A percentile compares a stretch with the other conserved stretches of the same genome.
phyloP scores from a whole-genome alignment of 2,329 filamentous ascomycete genomes.

The Nothopassalora personata region DNA sequence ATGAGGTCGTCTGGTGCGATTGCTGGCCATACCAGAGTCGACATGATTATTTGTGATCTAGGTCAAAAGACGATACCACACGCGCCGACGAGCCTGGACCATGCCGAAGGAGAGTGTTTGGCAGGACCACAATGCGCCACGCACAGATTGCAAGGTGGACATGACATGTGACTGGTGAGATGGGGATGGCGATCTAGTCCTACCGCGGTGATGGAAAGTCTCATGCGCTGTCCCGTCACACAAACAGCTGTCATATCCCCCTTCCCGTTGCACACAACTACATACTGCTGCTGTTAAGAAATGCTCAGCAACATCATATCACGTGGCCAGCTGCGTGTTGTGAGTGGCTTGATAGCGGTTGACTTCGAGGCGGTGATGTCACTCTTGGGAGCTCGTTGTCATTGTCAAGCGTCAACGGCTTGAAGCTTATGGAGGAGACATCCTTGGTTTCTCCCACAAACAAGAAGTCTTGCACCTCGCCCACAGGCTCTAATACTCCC shows the following conservation, averaged over 20 bases:
- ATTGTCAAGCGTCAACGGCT: neutral
- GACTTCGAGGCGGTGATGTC: neutral
- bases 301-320: too few species aligned
- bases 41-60: slow-evolving; percentile 41
- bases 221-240: too few species aligned
- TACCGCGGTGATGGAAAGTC: too few species aligned
- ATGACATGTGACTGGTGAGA: too few species aligned
- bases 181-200: too few species aligned
- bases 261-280: too few species aligned
- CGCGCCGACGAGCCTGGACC: neutral
- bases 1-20: slow-evolving; percentile 48
- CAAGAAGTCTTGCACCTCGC: neutral
- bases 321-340: too few species aligned
- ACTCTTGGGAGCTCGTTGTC: neutral
- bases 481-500: neutral
- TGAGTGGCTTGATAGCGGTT: neutral
- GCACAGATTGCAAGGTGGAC: too few species aligned
- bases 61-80: neutral
- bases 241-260: too few species aligned
- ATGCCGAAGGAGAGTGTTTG: neutral
- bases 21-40: slow-evolving; percentile 57
- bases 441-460: neutral
- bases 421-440: neutral
- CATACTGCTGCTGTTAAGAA: too few species aligned
- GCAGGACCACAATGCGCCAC: neutral